phyloP scores from a whole-genome alignment of 345 rosid species.

The Excoecaria agallocha region DNA sequence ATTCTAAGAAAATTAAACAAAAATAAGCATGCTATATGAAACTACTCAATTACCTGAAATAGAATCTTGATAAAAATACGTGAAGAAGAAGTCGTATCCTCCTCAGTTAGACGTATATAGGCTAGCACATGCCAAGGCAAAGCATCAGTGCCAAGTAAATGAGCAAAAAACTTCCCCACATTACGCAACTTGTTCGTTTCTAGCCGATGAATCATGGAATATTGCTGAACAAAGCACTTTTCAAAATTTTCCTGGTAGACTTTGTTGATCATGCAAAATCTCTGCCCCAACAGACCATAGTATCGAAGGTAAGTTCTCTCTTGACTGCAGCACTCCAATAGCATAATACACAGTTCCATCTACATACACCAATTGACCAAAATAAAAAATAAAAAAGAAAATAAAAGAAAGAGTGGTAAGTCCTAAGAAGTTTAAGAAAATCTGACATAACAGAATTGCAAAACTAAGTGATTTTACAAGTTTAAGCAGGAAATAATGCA shows the following conservation, averaged over 20 bases:
- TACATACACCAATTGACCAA: constrained; percentile 32
- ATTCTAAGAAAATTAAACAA: background rate
- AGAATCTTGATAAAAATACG: constrained; percentile 95
- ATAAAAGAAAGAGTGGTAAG: background rate
- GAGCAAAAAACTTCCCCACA: constrained; percentile 94
- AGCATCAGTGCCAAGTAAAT: constrained; percentile 87
- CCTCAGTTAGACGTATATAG: constrained; percentile 79
- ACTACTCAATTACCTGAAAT: constrained; percentile 58
- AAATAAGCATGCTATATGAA: background rate
- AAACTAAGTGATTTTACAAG: too few relatives aligned
- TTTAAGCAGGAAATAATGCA: too few relatives aligned
- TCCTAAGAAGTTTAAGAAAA: background rate
- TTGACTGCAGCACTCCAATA: constrained; percentile 90
- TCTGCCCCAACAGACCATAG: constrained; percentile 86
- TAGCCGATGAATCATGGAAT: constrained; percentile 91
- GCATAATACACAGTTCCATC: constrained; percentile 96
- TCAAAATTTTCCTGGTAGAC: constrained; percentile 88
- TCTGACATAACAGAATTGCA: too few relatives aligned
- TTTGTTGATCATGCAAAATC: constrained; percentile 94
- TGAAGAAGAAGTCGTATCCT: constrained; percentile 90
- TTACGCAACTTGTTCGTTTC: constrained; percentile 87
- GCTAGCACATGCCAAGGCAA: constrained; percentile 95
- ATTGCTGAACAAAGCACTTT: constrained; percentile 84
- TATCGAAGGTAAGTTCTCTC: constrained; percentile 94
- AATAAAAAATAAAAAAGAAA: too few relatives aligned